Base-by-base conservation (phyloP, 495 filamentous ascomycete species). In the Symbiotaphrina buchneri region DNA sequence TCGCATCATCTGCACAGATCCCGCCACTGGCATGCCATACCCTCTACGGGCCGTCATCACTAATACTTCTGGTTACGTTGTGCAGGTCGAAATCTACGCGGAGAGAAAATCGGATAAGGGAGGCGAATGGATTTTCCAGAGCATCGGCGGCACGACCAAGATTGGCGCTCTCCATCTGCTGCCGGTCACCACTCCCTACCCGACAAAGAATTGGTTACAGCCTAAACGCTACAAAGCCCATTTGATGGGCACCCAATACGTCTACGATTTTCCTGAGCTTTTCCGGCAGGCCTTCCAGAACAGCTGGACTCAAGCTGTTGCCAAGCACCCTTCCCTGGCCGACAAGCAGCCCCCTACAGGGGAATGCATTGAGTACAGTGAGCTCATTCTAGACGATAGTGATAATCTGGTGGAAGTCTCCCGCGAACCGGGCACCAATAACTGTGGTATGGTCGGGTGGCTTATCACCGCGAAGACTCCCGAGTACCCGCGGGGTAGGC, bases 191-290 rank as follows among this genome's bases (percentile, higher is more conserved):
- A 80, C 87, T 5, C 87, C 87, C 15, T 95, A 97, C 55, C 75
- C 84, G 18, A 92, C 85, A 43, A 97, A 95, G 65, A 90, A 93
- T 48, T 92, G 84, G 74, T 61, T 95, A 39, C 87, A 97, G 57
- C 87, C 87, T 38, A 97, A 95, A 69, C 68, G 87, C 35, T 95
- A 95, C 71, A 95, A 90, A 70, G 87, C 87, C 30, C 87, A 97
- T 52, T 49, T 97, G 33, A 94, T 95, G 84, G 87, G 87, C 41
- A 97, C 87, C 11, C 87, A 97, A 50, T 97, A 93, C 41, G 90
- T 93, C 36, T 97, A 97, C 50, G 87, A 97, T 59, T 97, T 97
- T 77, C 87, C 87, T 5, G 90, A 97, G 60, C 73, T 97, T 20
- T 97, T 97, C 76, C 67, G 87, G 46, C 87, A 95, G 53, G 85